Conservation (phyloP, 768 basidiomycete genomes). For the Russula dissimulans region DNA sequence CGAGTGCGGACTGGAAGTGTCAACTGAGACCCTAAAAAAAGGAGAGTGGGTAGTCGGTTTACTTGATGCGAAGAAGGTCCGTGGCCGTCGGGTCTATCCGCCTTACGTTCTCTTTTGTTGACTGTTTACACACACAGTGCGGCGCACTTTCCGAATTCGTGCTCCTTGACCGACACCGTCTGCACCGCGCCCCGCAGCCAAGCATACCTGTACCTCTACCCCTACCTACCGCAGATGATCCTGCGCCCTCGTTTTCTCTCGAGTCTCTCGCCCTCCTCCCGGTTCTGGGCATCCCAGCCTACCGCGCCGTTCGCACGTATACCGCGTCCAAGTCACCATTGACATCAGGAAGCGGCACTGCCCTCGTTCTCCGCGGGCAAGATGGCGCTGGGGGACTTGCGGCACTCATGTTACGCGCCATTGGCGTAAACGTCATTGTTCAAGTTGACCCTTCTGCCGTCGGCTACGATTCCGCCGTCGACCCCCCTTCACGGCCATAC, state of each 20-base stretch:
- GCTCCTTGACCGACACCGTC: constrained; percentile 66
- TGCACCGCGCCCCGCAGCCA: constrained; percentile 60
- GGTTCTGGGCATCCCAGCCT: constrained; percentile 69
- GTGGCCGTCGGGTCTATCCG: constrained; percentile 3
- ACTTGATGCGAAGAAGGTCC: constrained; percentile 70
- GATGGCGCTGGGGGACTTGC: constrained; percentile 70
- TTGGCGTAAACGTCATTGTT: constrained; percentile 68
- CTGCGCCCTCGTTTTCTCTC: constrained; percentile 13
- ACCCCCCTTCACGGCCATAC: constrained; percentile 21
- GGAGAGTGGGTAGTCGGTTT: constrained; percentile 87
- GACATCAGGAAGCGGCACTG: constrained; percentile 23
- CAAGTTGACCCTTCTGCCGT: constrained; percentile 43
- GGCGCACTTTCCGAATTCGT: constrained; percentile 89
- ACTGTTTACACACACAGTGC: constrained; percentile 36
- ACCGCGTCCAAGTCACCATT: constrained; percentile 15
- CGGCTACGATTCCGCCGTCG: constrained; percentile 29
- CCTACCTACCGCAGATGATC: constrained; percentile 21
- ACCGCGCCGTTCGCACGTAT: constrained; percentile 64
- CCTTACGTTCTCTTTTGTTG: constrained; percentile 15
- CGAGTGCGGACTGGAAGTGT: constrained; percentile 76
- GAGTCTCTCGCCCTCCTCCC: constrained; percentile 61
- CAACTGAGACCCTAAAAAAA: constrained; percentile 45
- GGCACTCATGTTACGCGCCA: constrained; percentile 61
- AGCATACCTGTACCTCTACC: constrained; percentile 25
- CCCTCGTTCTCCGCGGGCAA: constrained; percentile 65